Evolutionary conservation across 306 rosid genomes (phyloP), one percentile per base, ranked within the genome.

Genomic region (Datisca glomerata): DNA sequence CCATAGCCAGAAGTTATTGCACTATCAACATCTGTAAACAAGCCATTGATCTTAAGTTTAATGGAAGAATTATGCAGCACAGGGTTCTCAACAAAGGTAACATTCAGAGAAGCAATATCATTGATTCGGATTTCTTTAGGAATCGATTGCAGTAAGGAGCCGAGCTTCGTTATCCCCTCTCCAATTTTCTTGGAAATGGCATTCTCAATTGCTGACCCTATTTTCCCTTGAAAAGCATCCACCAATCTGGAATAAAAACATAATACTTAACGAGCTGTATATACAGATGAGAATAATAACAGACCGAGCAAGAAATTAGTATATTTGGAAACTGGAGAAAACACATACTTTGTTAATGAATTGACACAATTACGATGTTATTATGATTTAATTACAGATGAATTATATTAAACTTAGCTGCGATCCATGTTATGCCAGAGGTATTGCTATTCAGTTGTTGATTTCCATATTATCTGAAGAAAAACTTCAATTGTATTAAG

Each of bases 131-230:
- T 51, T 62, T 68, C 45, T 56, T 60, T 77, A 13, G 96, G 94
- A 62, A 82, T 69, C 37, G 80, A 55, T 42, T 65, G 81, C 63
- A 86, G 56, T 16, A 53, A 38, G 16, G 61, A 61, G 53, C 69
- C 73, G 43, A 82, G 78, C 57, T 61, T 66, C 38, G 8, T n/a
- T 47, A 86, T 58, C 58, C 74, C 94, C 60, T 75, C 94, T 37
- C 11, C 43, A 52, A 79, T 49, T 60, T 79, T 76, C n/a, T 60
- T 61, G 15, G 93, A 64, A 56, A 82, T 63, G 20, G 46, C 68
- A 10, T 79, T 70, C 64, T 86, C 94, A 44, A 86, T 64, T 20
- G 73, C 66, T 57, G 85, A 73, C 63, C 53, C 66, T 69, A 86
- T 78, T 56, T 59, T 40, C 16, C 56, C 72, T 68, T 50, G 57